Conservation (phyloP, 192 early-diverging fungal genomes). For the Coemansia sp. region DNA sequence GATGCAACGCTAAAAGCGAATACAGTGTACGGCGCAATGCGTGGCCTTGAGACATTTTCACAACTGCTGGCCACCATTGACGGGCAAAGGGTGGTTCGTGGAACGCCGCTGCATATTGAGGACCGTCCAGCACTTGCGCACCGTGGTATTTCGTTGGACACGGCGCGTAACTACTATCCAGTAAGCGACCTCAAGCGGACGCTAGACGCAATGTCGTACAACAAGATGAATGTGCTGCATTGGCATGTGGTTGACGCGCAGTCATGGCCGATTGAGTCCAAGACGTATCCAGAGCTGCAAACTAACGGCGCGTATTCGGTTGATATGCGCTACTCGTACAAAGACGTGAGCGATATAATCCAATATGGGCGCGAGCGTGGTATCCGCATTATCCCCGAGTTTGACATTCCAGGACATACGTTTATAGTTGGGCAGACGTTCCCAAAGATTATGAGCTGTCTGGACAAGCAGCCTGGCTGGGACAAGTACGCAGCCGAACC, state of each 20-base stretch:
- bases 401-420: slow-evolving; percentile 88
- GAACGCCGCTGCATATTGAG: slow-evolving; percentile 59
- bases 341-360: slow-evolving; percentile 69
- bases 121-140: slow-evolving; percentile 66
- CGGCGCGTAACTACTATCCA: slow-evolving; percentile 67
- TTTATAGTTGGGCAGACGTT: slow-evolving; percentile 53
- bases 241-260: slow-evolving; percentile 76
- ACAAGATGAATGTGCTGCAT: slow-evolving; percentile 78
- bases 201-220: slow-evolving; percentile 68
- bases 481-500: slow-evolving; percentile 70
- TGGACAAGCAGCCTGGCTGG: slow-evolving; percentile 60
- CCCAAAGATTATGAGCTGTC: slow-evolving; percentile 62
- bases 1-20: slow-evolving; percentile 58
- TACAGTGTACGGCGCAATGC: slow-evolving; percentile 68
- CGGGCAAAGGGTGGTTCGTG: slow-evolving; percentile 48
- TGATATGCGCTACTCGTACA: slow-evolving; percentile 67
- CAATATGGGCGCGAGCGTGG: slow-evolving; percentile 72
- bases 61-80: slow-evolving; percentile 61
- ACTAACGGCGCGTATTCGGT: slow-evolving; percentile 64
- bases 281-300: slow-evolving; percentile 62
- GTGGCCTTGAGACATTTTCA: slow-evolving; percentile 69
- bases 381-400: slow-evolving; percentile 90
- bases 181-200: slow-evolving; percentile 59
- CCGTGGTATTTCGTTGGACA: slow-evolving; percentile 72
- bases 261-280: slow-evolving; percentile 70